Evolutionary conservation across 768 basidiomycete genomes (phyloP).

Genomic region (Candolleomyces efflorescens): DNA sequence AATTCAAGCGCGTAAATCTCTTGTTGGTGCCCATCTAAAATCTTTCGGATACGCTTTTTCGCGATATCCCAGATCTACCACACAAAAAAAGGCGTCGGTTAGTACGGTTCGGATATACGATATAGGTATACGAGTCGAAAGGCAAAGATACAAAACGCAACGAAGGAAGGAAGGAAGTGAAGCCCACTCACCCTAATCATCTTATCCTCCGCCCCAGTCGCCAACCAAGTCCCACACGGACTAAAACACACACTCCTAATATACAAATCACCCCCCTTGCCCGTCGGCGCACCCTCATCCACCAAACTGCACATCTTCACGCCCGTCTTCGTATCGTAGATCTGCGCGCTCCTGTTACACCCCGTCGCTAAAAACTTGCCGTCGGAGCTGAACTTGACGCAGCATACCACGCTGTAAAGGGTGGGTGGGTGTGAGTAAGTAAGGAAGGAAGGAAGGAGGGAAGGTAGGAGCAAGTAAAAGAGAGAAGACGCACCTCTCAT

Average conservation of each 20-base stretch:
- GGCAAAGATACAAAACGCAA: too few species aligned
- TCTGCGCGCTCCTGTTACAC: conserved; percentile 91
- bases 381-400: conserved; percentile 92
- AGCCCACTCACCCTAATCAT: conserved; percentile 65
- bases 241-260: conserved; percentile 92
- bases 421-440: neutral
- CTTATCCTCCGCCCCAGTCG: conserved; percentile 92
- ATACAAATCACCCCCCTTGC: conserved; percentile 79
- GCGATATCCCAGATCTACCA: conserved; percentile 87
- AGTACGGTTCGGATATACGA: too few species aligned
- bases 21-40: conserved; percentile 83
- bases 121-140: conserved; percentile 30
- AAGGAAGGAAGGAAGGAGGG: conserved; percentile 6
- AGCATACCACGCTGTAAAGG: conserved; percentile 57
- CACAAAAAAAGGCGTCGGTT: too few species aligned
- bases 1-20: conserved; percentile 93
- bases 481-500: conserved; percentile 70
- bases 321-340: conserved; percentile 91
- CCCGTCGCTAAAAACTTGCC: conserved; percentile 91
- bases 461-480: conserved; percentile 1
- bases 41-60: conserved; percentile 64
- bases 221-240: conserved; percentile 81
- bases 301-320: conserved; percentile 73
- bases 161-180: too few species aligned
- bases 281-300: conserved; percentile 58